phyloP scores from a whole-genome alignment of 768 basidiomycete species.

The Leucosporidium yakuticum region DNA sequence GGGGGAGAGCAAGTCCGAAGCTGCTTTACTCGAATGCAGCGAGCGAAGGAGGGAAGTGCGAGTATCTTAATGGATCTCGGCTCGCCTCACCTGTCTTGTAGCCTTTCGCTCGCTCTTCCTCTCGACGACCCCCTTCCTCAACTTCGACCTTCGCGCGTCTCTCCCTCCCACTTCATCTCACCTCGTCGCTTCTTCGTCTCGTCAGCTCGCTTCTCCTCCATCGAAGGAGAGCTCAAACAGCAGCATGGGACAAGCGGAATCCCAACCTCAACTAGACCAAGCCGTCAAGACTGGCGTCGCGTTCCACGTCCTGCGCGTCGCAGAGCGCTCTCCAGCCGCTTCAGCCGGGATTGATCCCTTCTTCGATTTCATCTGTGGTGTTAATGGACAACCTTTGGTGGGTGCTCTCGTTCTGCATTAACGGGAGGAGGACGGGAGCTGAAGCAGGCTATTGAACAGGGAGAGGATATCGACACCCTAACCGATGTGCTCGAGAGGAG shows the following conservation, averaged over 20 bases:
- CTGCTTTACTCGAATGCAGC: too few relatives aligned
- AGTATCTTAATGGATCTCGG: too few relatives aligned
- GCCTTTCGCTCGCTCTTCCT: too few relatives aligned
- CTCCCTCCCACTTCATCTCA: too few relatives aligned
- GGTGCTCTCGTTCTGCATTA: not conserved
- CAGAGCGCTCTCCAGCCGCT: constrained; percentile 59
- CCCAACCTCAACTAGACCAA: not conserved
- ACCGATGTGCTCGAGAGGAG: constrained; percentile 22
- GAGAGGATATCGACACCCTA: constrained; percentile 33
- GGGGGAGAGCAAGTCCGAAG: too few relatives aligned
- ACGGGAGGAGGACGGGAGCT: constrained; percentile 4
- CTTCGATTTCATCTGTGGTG: constrained; percentile 94
- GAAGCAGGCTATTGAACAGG: constrained; percentile 13
- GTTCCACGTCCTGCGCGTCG: constrained; percentile 19
- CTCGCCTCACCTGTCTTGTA: too few relatives aligned
- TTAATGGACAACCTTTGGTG: constrained; percentile 58
- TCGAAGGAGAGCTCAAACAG: not conserved
- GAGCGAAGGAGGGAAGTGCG: too few relatives aligned
- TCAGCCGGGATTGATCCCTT: constrained; percentile 79
- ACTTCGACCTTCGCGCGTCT: too few relatives aligned
- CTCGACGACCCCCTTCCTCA: too few relatives aligned
- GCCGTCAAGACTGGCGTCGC: constrained; percentile 4
- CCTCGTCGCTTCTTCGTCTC: too few relatives aligned
- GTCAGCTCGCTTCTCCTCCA: not conserved
- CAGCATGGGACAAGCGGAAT: constrained; percentile 10